Conservation (phyloP, 1,284 basidiomycete species). For the Neonothopanus nambi region DNA sequence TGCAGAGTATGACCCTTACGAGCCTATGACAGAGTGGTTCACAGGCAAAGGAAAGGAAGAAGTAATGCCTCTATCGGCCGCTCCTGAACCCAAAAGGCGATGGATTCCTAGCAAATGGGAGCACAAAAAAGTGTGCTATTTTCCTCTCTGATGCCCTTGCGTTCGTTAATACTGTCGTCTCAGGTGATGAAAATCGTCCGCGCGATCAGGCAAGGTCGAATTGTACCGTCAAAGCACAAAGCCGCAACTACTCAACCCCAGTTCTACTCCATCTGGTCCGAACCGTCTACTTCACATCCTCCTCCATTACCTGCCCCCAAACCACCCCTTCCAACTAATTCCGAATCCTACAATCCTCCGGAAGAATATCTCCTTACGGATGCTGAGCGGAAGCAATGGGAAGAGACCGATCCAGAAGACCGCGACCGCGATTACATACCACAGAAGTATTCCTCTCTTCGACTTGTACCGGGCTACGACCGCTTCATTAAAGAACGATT, state of each 20-base stretch:
- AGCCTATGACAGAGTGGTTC: constrained; percentile 95
- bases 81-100: constrained; percentile 94
- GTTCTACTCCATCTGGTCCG: constrained; percentile 92
- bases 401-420: constrained; percentile 86
- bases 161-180: constrained; percentile 8
- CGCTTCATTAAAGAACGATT: constrained; percentile 95
- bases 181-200: constrained; percentile 99
- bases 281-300: constrained; percentile 67
- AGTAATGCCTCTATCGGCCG: constrained; percentile 87
- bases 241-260: constrained; percentile 64
- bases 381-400: constrained; percentile 84
- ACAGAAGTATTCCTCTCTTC: constrained; percentile 82
- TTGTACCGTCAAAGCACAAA: constrained; percentile 87
- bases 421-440: constrained; percentile 91
- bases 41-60: constrained; percentile 95
- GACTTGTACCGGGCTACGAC: constrained; percentile 90
- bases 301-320: constrained; percentile 95
- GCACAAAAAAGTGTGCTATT: constrained; percentile 86
- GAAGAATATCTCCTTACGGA: constrained; percentile 95
- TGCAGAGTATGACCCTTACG: constrained; percentile 87
- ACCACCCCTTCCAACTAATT: constrained; percentile 83
- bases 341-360: constrained; percentile 98
- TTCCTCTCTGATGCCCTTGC: background rate
- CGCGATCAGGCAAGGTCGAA: constrained; percentile 94
- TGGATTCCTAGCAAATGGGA: constrained; percentile 99